Evolutionary conservation across 257 asterid species (phyloP).

Genomic region (Fraxinus excelsior): DNA sequence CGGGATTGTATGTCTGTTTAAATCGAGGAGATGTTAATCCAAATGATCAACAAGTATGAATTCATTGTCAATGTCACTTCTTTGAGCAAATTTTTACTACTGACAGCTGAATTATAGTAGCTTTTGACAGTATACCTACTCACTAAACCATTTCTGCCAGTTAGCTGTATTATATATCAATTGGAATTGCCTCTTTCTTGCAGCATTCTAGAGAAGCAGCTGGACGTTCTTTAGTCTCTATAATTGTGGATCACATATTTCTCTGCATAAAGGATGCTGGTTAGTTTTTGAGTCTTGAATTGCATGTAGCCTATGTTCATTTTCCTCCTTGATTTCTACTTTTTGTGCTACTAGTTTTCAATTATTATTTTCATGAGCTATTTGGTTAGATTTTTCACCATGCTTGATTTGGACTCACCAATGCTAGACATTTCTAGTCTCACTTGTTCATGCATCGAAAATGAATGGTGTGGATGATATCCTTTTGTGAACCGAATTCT

Average conservation of each 20-base stretch:
- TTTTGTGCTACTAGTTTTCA: not conserved
- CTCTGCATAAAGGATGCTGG: slow-evolving; percentile 94
- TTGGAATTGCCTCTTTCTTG: slow-evolving; percentile 35
- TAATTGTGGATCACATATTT: slow-evolving; percentile 90
- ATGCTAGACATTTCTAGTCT: not conserved
- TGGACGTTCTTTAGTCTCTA: slow-evolving; percentile 85
- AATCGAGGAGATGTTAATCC: slow-evolving; percentile 96
- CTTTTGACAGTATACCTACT: not conserved
- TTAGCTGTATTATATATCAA: slow-evolving; percentile 24
- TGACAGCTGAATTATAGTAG: not conserved
- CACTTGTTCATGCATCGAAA: not conserved
- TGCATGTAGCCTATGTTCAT: not conserved
- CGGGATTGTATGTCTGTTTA: slow-evolving; percentile 86
- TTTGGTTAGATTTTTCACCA: not conserved
- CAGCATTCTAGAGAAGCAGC: slow-evolving; percentile 95
- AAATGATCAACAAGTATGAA: slow-evolving; percentile 62
- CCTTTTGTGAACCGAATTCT: not conserved
- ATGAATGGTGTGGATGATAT: not conserved
- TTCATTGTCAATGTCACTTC: slow-evolving; percentile 23
- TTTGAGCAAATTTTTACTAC: slow-evolving; percentile 25
- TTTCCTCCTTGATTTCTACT: not conserved
- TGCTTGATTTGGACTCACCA: not conserved
- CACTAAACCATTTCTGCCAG: slow-evolving; percentile 21
- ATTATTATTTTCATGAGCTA: not conserved
- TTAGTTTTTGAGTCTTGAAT: slow-evolving; percentile 41